phyloP scores from a whole-genome alignment of 192 early-diverging fungal genomes.

The Coemansia brasiliensis region DNA sequence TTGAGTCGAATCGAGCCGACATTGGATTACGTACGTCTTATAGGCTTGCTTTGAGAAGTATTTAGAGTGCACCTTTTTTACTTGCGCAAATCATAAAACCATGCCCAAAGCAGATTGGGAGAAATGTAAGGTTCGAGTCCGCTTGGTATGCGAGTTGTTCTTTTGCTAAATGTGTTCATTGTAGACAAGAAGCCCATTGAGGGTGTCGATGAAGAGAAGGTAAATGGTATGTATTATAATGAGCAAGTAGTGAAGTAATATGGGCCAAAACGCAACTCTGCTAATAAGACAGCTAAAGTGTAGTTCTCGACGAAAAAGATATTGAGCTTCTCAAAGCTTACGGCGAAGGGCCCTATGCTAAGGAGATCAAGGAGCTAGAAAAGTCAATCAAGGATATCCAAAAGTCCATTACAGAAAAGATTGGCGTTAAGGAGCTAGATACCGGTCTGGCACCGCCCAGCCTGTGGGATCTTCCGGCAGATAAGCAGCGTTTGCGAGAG shows the following conservation, averaged over 20 bases:
- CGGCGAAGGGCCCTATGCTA: slow-evolving; percentile 97
- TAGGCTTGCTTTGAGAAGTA: neutral
- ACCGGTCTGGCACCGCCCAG: slow-evolving; percentile 97
- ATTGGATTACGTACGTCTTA: slow-evolving; percentile 9
- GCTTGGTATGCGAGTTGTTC: neutral
- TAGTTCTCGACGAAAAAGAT: slow-evolving; percentile 50
- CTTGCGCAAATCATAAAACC: slow-evolving; percentile 11
- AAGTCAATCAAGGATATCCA: slow-evolving; percentile 95
- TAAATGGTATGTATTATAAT: slow-evolving; percentile 62
- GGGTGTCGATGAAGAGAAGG: slow-evolving; percentile 79
- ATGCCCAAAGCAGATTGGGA: slow-evolving; percentile 95
- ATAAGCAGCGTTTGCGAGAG: slow-evolving; percentile 96
- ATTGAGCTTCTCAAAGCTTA: slow-evolving; percentile 65
- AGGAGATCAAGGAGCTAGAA: slow-evolving; percentile 91
- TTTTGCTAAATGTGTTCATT: neutral
- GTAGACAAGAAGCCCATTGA: slow-evolving; percentile 81
- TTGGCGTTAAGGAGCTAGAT: slow-evolving; percentile 98
- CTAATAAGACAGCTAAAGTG: neutral
- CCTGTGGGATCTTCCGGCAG: slow-evolving; percentile 98
- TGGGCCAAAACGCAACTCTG: no score
- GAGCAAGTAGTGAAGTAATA: neutral
- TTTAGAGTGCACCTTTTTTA: slow-evolving; percentile 7
- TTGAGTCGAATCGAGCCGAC: no score
- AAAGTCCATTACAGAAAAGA: slow-evolving; percentile 98
- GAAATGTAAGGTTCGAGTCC: slow-evolving; percentile 73